A percentile compares a stretch with the other conserved stretches of the same genome.
phyloP scores from a whole-genome alignment of 164 flowering plant genomes.

The Annona squamosa region DNA sequence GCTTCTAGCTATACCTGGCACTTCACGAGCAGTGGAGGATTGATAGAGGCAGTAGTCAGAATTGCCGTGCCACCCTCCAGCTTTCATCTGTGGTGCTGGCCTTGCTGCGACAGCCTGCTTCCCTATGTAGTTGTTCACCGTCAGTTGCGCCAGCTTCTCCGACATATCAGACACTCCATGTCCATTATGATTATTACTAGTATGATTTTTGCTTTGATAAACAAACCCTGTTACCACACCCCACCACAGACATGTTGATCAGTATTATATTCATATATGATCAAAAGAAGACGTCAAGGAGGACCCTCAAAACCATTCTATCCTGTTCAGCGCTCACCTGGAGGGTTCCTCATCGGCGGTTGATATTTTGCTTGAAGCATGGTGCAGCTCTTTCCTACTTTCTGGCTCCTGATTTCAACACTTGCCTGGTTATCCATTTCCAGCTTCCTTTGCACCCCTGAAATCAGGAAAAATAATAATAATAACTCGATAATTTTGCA shows the following conservation, averaged over 20 bases:
- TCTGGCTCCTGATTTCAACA: slow-evolving; percentile 31
- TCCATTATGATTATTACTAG: neutral
- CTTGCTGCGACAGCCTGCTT: slow-evolving; percentile 30
- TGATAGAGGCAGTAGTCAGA: slow-evolving; percentile 29
- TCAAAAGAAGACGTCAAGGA: neutral
- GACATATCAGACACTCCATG: slow-evolving; percentile 43
- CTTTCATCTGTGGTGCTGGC: slow-evolving; percentile 55
- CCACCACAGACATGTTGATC: neutral
- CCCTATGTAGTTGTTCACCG: slow-evolving; percentile 24
- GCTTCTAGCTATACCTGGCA: slow-evolving; percentile 29
- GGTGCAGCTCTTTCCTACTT: slow-evolving; percentile 29
- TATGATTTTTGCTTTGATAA: slow-evolving; percentile 18
- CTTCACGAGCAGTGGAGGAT: slow-evolving; percentile 21
- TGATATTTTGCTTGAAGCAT: slow-evolving; percentile 52
- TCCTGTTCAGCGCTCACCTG: slow-evolving; percentile 22
- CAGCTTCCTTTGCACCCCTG: slow-evolving; percentile 80
- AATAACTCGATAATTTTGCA: neutral
- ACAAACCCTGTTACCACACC: slow-evolving; percentile 33
- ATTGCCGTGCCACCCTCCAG: slow-evolving; percentile 59
- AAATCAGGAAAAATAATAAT: slow-evolving; percentile 6
- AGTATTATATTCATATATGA: too few species aligned
- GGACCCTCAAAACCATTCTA: neutral
- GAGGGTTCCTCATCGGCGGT: slow-evolving; percentile 57
- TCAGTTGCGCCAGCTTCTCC: slow-evolving; percentile 56
- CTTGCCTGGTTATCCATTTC: slow-evolving; percentile 57